Conservation (phyloP, 768 basidiomycete species). For the Hemileccinum rubropunctum region DNA sequence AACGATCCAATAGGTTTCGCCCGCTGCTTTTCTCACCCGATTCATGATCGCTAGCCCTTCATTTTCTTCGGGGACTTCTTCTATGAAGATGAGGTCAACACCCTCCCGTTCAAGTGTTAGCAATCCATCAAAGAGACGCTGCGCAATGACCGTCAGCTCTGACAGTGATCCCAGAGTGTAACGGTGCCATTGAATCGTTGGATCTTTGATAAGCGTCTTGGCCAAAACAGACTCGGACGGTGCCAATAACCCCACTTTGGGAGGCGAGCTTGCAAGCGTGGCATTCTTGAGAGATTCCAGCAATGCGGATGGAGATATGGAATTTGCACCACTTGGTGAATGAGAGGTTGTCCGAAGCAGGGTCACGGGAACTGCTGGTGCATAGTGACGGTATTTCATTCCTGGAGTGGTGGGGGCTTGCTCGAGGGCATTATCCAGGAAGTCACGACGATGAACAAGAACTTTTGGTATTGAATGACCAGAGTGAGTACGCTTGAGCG, state of each 20-base stretch:
- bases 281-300: constrained; percentile 42
- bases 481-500: constrained; percentile 44
- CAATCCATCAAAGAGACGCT: constrained; percentile 83
- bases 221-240: constrained; percentile 53
- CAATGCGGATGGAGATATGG: constrained; percentile 35
- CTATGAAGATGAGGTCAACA: constrained; percentile 81
- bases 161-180: constrained; percentile 49
- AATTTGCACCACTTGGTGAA: constrained; percentile 36
- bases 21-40: constrained; percentile 85
- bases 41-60: constrained; percentile 97
- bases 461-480: constrained; percentile 49
- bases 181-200: constrained; percentile 53
- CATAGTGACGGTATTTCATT: constrained; percentile 99
- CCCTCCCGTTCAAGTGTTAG: constrained; percentile 73
- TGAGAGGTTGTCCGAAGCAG: constrained; percentile 57
- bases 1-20: constrained; percentile 41
- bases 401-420: constrained; percentile 90
- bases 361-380: constrained; percentile 83
- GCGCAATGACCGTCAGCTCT: constrained; percentile 69
- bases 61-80: constrained; percentile 74
- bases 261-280: background rate
- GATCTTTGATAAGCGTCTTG: constrained; percentile 23
- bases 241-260: constrained; percentile 66
- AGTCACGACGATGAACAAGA: constrained; percentile 80
- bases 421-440: constrained; percentile 64